phyloP scores from a whole-genome alignment of 345 rosid species.

The Ailanthus altissimus region DNA sequence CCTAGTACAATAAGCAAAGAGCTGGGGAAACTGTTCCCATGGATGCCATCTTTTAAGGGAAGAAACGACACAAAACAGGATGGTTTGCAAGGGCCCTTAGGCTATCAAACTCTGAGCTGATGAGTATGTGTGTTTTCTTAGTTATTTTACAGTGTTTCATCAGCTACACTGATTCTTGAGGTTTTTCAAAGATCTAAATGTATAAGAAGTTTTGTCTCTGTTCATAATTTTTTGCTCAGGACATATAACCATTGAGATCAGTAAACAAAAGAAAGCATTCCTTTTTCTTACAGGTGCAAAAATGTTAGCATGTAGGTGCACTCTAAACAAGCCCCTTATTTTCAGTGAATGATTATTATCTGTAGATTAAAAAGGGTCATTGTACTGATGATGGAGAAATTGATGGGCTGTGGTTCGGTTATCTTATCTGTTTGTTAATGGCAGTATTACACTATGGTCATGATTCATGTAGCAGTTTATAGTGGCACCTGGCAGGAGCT shows the following conservation, averaged over 20 bases:
- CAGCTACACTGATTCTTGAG: slow-evolving; percentile 4
- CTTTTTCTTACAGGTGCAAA: neutral
- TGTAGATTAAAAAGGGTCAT: too few relatives aligned
- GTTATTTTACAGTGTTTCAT: slow-evolving; percentile 10
- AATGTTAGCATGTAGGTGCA: too few relatives aligned
- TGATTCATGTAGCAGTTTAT: too few relatives aligned
- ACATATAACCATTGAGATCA: neutral
- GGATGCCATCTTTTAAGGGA: slow-evolving; percentile 82
- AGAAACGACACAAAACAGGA: slow-evolving; percentile 55
- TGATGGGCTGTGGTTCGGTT: too few relatives aligned
- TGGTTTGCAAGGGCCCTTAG: slow-evolving; percentile 71
- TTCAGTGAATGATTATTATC: too few relatives aligned
- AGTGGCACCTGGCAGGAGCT: neutral
- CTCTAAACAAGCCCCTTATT: too few relatives aligned
- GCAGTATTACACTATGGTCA: too few relatives aligned
- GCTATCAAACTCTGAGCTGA: slow-evolving; percentile 88
- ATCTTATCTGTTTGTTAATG: too few relatives aligned
- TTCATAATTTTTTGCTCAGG: slow-evolving; percentile 5
- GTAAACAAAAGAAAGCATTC: neutral
- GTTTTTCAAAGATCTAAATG: slow-evolving; percentile 17
- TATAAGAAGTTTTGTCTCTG: slow-evolving; percentile 18
- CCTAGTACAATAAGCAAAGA: slow-evolving; percentile 62
- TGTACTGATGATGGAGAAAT: too few relatives aligned
- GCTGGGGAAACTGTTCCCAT: slow-evolving; percentile 81
- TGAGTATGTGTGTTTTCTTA: slow-evolving; percentile 15